These are phyloP conservation scores for Fusarium avenaceum DNA, from an alignment of 2,329 filamentous ascomycete genomes.

Conservation along the genomic window DNA sequence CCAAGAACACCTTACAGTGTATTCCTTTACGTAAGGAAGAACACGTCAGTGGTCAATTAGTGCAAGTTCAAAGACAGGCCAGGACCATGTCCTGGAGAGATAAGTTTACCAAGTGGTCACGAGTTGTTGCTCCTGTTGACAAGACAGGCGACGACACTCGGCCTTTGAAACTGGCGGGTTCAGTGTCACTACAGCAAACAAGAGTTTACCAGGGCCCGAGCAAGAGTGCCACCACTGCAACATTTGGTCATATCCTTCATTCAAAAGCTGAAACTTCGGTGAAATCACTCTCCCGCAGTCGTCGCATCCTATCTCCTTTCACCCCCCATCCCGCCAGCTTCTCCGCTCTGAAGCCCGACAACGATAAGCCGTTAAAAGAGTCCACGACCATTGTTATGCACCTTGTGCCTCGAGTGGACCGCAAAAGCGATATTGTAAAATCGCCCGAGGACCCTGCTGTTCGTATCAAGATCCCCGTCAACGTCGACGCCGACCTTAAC, in stretches of 20 bases:
- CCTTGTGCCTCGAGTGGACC: conserved; percentile 56
- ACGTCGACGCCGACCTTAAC: conserved; percentile 46
- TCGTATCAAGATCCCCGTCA: conserved; percentile 52
- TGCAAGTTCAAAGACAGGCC: conserved; percentile 50
- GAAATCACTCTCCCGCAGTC: conserved; percentile 14
- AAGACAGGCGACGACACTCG: conserved; percentile 10
- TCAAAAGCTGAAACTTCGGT: conserved; percentile 1
- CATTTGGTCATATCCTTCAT: conserved; percentile 67
- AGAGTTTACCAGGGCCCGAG: neutral
- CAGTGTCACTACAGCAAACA: conserved; percentile 15
- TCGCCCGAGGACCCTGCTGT: conserved; percentile 40
- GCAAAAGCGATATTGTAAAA: neutral
- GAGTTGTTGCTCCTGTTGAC: conserved; percentile 46
- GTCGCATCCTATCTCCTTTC: conserved; percentile 60
- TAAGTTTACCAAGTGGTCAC: conserved; percentile 51
- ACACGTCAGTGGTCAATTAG: conserved; percentile 25
- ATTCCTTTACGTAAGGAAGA: conserved; percentile 30
- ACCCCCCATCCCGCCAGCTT: conserved; percentile 64
- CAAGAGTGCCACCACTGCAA: conserved; percentile 54
- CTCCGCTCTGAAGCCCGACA: conserved; percentile 53
- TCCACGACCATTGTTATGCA: conserved; percentile 60
- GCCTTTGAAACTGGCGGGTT: conserved; percentile 13
- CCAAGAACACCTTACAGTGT: conserved; percentile 36
- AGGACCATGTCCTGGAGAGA: conserved; percentile 55
- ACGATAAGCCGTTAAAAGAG: conserved; percentile 44